These are phyloP conservation scores for Daldinia loculata DNA, from an alignment of 495 filamentous ascomycete genomes.

Conservation along the genomic window DNA sequence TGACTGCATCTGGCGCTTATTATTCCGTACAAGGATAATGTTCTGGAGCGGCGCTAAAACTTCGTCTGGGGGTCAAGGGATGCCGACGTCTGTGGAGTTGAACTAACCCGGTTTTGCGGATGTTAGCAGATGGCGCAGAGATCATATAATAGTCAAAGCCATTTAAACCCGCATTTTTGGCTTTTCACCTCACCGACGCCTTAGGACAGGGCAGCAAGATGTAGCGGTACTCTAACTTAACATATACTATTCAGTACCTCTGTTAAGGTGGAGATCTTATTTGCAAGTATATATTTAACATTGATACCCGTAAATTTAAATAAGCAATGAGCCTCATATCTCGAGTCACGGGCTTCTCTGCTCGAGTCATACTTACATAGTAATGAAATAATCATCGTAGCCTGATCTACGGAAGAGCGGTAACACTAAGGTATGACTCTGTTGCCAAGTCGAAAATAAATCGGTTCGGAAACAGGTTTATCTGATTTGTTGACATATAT, in stretches of 20 bases:
- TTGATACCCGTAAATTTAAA: not conserved
- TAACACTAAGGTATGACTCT: slow-evolving; percentile 29
- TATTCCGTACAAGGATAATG: too few species aligned
- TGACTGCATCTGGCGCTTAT: slow-evolving; percentile 26
- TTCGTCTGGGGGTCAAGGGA: slow-evolving; percentile 18
- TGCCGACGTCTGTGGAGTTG: slow-evolving; percentile 10
- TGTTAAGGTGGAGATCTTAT: not conserved
- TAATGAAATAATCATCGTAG: slow-evolving; percentile 8
- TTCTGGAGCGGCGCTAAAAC: slow-evolving; percentile 17
- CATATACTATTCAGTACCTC: not conserved
- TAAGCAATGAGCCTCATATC: slow-evolving; percentile 25
- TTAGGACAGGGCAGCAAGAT: slow-evolving; percentile 18
- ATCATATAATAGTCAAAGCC: slow-evolving; percentile 32
- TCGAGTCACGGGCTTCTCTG: slow-evolving; percentile 19
- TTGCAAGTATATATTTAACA: not conserved
- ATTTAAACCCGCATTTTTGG: slow-evolving; percentile 36
- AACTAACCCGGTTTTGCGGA: slow-evolving; percentile 28
- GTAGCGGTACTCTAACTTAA: slow-evolving; percentile 1
- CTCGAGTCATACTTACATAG: slow-evolving; percentile 31
- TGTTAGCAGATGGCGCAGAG: slow-evolving; percentile 17
- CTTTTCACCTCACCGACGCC: slow-evolving; percentile 39
- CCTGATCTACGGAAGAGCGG: slow-evolving; percentile 17
- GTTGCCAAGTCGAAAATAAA: slow-evolving; percentile 16
- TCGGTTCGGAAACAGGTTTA: slow-evolving; percentile 23
- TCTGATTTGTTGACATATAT: slow-evolving; percentile 17